A percentile compares a stretch with the other conserved stretches of the same genome.
These are phyloP conservation scores for Lichenothelia convexa DNA, from an alignment of 495 filamentous ascomycete genomes.

Conservation along the genomic window DNA sequence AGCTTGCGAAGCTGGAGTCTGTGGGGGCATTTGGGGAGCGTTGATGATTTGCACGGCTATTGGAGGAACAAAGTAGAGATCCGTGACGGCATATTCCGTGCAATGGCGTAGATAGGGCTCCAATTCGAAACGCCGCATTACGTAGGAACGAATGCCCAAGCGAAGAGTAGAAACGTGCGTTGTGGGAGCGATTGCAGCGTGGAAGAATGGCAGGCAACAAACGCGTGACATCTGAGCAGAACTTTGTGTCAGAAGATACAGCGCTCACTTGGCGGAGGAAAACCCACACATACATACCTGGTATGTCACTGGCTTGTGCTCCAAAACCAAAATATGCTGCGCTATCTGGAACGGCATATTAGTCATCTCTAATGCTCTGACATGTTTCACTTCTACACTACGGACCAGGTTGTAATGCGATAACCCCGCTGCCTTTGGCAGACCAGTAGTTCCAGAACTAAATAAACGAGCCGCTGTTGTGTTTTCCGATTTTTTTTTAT, in stretches of 20 bases:
- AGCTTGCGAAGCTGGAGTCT: conserved; percentile 8
- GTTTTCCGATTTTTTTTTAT: conserved; percentile 5
- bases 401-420: conserved; percentile 16
- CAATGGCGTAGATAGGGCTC: conserved; percentile 10
- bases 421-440: conserved; percentile 14
- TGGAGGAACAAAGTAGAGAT: conserved; percentile 16
- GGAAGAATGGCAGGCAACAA: conserved; percentile 11
- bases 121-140: conserved; percentile 18
- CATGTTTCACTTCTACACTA: no score
- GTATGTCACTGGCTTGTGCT: not conserved
- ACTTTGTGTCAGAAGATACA: not conserved
- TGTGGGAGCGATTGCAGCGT: conserved; percentile 8
- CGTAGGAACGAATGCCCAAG: conserved; percentile 10
- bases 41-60: conserved; percentile 19
- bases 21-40: conserved; percentile 13
- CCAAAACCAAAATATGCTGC: conserved; percentile 3
- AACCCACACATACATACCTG: not conserved
- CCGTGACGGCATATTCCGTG: conserved; percentile 14
- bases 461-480: conserved; percentile 12
- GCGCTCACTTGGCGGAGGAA: not conserved
- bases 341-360: no score
- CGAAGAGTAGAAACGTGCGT: conserved; percentile 8
- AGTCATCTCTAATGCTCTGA: no score
- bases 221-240: conserved; percentile 3
- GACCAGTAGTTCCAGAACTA: conserved; percentile 14